Base-by-base conservation (phyloP, 805 yeast species). In the Kockiozyma suomiensis region DNA sequence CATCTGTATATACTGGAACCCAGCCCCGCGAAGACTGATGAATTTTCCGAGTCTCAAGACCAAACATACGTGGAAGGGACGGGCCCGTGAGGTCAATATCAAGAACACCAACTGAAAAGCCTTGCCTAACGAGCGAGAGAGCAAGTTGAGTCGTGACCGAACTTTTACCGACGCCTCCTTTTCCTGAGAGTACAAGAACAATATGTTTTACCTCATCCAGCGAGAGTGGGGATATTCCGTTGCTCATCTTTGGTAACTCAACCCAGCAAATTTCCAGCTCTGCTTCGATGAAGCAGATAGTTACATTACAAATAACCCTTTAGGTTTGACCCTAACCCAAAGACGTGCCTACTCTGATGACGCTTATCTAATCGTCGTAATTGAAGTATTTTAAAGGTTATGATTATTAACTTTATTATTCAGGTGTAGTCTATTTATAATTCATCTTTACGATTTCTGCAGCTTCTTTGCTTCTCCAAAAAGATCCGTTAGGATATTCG, bases 21-120 rank as follows among this genome's bases (percentile, higher is more conserved):
- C 99, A 94, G 0, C 97, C 97, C 5, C 82, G 80, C 0, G 84
- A 75, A 0, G 90, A 82, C 74, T 94, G 98, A 68, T 82, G 90
- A 1, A 94, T 89, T 66, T 91, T 90, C 46, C 80, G 79, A 4
- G 75, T 74, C 71, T 94, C 99, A 8, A 91, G 80, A 0, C 97
- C 97, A 76, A 94, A 91, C 96, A 94, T 91, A 53, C 99, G 79
- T 2, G 99, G 99, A 38, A 91, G 76, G 0, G 97, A 92, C 0
- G 99, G 99, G 0, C 99, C 99, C 0, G 99, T 94, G 45, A 94
- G 77, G 76, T 94, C 99, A 21, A 94, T 90, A 71, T 94, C 99
- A 25, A 94, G 76, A 0, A 94, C 96, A 1, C 99, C 99, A n/a
- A 94, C 97, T 68, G 81, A 86, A 69, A 72, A 83, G 1, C 94